phyloP scores from a whole-genome alignment of 805 yeast species.

The Candida yuanshanica region DNA sequence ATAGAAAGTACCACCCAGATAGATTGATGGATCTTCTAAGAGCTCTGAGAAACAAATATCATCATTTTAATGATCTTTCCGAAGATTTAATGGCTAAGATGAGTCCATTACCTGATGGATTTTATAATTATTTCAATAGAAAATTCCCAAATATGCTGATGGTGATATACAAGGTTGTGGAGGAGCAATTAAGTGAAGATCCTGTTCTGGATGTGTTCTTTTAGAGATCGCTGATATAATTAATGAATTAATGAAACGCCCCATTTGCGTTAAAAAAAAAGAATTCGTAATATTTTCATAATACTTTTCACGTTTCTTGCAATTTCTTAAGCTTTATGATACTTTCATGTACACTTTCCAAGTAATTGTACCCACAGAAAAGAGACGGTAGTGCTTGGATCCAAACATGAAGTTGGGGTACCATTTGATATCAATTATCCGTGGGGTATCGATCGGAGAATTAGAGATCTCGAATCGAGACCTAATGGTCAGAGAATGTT shows the following conservation, averaged over 20 bases:
- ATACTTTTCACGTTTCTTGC: too few relatives aligned
- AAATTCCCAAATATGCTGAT: conserved; percentile 77
- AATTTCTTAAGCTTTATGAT: too few relatives aligned
- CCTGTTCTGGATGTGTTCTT: conserved; percentile 48
- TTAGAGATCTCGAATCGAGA: too few relatives aligned
- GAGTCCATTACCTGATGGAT: conserved; percentile 82
- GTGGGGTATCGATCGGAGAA: too few relatives aligned
- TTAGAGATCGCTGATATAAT: conserved; percentile 1
- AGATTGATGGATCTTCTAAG: conserved; percentile 81
- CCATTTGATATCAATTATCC: too few relatives aligned
- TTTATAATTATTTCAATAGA: conserved; percentile 65
- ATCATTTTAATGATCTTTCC: conserved; percentile 90
- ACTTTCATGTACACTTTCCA: too few relatives aligned
- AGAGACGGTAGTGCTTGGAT: too few relatives aligned
- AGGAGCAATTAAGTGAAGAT: conserved; percentile 54
- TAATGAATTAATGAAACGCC: not conserved
- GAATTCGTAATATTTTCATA: too few relatives aligned
- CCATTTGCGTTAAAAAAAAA: too few relatives aligned
- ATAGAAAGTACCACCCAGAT: conserved; percentile 77
- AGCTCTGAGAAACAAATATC: conserved; percentile 89
- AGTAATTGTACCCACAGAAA: too few relatives aligned
- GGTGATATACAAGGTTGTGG: conserved; percentile 63
- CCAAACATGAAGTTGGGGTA: too few relatives aligned
- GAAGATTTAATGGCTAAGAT: conserved; percentile 53
- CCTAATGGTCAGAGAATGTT: too few relatives aligned